Conservation (phyloP, 2,329 filamentous ascomycete genomes). For the Arthrinium puccinioides region DNA sequence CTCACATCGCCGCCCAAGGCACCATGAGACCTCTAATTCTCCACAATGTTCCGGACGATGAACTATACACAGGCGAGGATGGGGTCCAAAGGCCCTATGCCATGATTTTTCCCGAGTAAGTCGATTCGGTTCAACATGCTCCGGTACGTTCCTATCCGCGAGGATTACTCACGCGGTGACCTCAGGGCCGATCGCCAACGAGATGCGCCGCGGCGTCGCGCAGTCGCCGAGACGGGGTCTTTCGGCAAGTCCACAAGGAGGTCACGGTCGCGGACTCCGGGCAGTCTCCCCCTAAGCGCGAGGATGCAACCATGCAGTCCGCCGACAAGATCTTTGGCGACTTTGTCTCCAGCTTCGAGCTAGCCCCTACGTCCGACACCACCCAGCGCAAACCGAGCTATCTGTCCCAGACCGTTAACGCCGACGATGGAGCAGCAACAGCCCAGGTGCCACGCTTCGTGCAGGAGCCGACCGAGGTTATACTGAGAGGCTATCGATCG, state of each 20-base stretch:
- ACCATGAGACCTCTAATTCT: conserved; percentile 58
- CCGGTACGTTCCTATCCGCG: no score
- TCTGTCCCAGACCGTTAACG: conserved; percentile 13
- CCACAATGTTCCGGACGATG: conserved; percentile 62
- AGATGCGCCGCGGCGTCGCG: conserved; percentile 40
- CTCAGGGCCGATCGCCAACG: conserved; percentile 46
- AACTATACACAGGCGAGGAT: conserved; percentile 59
- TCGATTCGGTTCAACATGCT: no score
- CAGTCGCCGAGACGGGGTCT: conserved; percentile 53
- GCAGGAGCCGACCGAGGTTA: conserved; percentile 59
- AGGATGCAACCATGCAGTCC: conserved; percentile 54
- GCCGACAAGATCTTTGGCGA: conserved; percentile 56
- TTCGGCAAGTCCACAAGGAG: conserved; percentile 61
- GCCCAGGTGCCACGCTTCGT: conserved; percentile 20
- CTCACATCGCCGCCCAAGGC: no score
- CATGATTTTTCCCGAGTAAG: conserved; percentile 58
- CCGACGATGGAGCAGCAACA: conserved; percentile 25
- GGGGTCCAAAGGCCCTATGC: conserved; percentile 59
- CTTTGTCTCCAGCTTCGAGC: conserved; percentile 45
- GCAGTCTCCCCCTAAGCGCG: conserved; percentile 45
- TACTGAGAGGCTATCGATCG: conserved; percentile 73
- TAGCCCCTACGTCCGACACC: conserved; percentile 19
- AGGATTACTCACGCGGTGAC: no score
- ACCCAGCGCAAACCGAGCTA: conserved; percentile 21
- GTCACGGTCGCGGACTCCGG: conserved; percentile 55